Evolutionary conservation across 768 basidiomycete species (phyloP).

Genomic region (Termitomyces heimii): DNA sequence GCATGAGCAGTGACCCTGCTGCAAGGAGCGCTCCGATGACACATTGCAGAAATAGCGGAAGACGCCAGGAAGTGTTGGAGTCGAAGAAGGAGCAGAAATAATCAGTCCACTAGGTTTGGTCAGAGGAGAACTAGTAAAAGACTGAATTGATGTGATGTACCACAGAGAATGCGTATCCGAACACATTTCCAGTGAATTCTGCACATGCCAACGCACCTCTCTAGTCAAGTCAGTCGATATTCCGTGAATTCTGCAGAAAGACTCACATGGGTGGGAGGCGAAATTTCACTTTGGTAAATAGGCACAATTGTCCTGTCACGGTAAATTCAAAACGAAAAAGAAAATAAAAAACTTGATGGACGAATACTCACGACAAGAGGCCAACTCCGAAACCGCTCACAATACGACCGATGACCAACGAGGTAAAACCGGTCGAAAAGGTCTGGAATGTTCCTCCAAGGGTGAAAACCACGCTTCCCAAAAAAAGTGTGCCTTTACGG

Average conservation of each 20-base stretch:
- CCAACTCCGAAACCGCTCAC: constrained; percentile 89
- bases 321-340: no score
- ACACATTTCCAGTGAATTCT: constrained; percentile 85
- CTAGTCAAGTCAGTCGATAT: constrained; percentile 26
- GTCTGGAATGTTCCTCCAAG: constrained; percentile 85
- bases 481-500: constrained; percentile 76
- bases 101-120: constrained; percentile 65
- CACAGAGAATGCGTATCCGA: constrained; percentile 81
- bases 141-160: constrained; percentile 36
- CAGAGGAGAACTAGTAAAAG: not conserved
- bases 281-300: constrained; percentile 89
- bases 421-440: constrained; percentile 68
- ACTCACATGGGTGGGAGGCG: constrained; percentile 72
- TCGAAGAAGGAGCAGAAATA: constrained; percentile 85
- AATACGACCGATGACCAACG: constrained; percentile 81
- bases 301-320: constrained; percentile 70
- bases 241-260: not conserved
- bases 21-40: constrained; percentile 75
- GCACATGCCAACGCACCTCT: constrained; percentile 85
- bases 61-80: constrained; percentile 77
- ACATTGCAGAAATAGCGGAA: constrained; percentile 79
- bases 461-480: constrained; percentile 80
- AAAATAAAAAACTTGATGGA: not conserved
- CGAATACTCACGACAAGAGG: constrained; percentile 65
- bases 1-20: constrained; percentile 71